Conservation (phyloP, 306 rosid genomes). For the Chamaecrista fasciculata region DNA sequence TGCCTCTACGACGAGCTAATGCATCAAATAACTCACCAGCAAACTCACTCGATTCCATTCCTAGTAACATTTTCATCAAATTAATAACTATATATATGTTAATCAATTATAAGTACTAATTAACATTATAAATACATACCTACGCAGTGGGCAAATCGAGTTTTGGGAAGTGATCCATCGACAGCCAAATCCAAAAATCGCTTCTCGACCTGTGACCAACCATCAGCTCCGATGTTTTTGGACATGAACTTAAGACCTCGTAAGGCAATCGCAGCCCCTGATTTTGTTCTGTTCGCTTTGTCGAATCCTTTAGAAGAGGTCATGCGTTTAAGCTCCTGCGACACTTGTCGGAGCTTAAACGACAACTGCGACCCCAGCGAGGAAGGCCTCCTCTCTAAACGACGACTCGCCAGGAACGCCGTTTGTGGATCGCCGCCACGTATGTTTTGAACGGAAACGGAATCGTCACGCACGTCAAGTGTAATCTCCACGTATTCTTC, state of each 20-base stretch:
- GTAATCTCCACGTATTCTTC: constrained; percentile 75
- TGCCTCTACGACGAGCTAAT: constrained; percentile 75
- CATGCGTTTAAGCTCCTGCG: constrained; percentile 78
- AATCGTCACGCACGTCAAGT: constrained; percentile 64
- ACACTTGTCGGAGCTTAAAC: constrained; percentile 56
- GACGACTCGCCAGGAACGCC: constrained; percentile 52
- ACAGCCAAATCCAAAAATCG: constrained; percentile 56
- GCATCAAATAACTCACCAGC: constrained; percentile 77
- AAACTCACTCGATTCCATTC: constrained; percentile 83
- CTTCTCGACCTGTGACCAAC: constrained; percentile 62
- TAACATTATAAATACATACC: constrained; percentile 37
- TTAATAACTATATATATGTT: no score
- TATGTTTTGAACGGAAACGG: constrained; percentile 67
- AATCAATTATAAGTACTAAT: no score
- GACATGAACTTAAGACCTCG: constrained; percentile 78
- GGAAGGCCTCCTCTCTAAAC: constrained; percentile 50
- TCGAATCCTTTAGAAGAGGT: constrained; percentile 61
- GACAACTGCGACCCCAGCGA: constrained; percentile 38
- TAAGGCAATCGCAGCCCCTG: constrained; percentile 80
- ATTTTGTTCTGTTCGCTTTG: constrained; percentile 54
- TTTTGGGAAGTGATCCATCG: constrained; percentile 60
- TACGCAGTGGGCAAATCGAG: constrained; percentile 69
- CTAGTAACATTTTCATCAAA: constrained; percentile 31
- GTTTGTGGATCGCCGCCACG: constrained; percentile 71
- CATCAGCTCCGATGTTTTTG: constrained; percentile 60